Percentiles rank a stretch among this genome's conserved stretches.
Evolutionary conservation across 768 basidiomycete species (phyloP).

Genomic region (Boletus bicolor): DNA sequence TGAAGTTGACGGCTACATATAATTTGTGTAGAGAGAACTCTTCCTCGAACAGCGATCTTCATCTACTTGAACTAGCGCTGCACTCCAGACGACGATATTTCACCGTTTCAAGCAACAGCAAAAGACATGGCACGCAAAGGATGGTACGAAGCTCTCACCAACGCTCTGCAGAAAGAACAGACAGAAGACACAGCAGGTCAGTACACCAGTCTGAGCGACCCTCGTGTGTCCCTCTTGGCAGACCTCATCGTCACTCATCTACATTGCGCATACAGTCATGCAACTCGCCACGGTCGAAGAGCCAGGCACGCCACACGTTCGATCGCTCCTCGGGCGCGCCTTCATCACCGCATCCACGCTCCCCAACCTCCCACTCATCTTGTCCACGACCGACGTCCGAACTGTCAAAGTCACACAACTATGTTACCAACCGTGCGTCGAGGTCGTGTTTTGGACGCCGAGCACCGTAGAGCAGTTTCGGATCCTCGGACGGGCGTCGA

Average conservation of each 20-base stretch:
- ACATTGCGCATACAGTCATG: slow-evolving; percentile 38
- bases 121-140: slow-evolving; percentile 25
- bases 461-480: slow-evolving; percentile 72
- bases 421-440: slow-evolving; percentile 39
- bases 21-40: background rate
- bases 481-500: slow-evolving; percentile 51
- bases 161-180: slow-evolving; percentile 33
- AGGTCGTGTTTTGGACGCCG: slow-evolving; percentile 74
- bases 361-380: slow-evolving; percentile 55
- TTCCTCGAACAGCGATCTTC: background rate
- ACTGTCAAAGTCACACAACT: slow-evolving; percentile 66
- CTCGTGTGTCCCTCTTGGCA: background rate
- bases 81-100: background rate
- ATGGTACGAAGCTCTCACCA: slow-evolving; percentile 47
- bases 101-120: background rate
- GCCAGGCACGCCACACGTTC: slow-evolving; percentile 51
- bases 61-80: background rate
- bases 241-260: background rate
- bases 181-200: slow-evolving; percentile 36
- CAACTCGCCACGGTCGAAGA: slow-evolving; percentile 43
- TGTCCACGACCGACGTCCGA: slow-evolving; percentile 71
- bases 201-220: background rate
- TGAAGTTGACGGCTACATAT: no score
- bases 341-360: slow-evolving; percentile 45
- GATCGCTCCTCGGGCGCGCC: slow-evolving; percentile 59